Conservation (phyloP, 164 flowering plant genomes). For the Stephania japonica region DNA sequence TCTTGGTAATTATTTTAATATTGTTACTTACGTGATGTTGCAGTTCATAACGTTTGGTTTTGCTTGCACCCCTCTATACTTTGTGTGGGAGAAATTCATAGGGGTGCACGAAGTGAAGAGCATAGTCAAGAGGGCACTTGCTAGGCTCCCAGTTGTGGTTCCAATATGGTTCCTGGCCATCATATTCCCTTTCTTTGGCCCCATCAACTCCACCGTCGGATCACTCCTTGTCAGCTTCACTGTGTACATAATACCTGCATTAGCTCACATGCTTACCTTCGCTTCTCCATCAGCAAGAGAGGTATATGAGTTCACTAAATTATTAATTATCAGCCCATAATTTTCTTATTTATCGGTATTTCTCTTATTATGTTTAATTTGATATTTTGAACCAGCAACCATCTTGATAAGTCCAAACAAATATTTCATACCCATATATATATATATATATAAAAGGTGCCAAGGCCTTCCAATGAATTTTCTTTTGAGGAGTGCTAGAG, state of each 20-base stretch:
- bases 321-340: no score
- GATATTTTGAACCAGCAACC: no score
- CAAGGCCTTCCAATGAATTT: background rate
- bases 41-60: slow-evolving; percentile 84
- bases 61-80: slow-evolving; percentile 77
- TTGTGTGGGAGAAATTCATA: slow-evolving; percentile 76
- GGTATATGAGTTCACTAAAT: no score
- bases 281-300: slow-evolving; percentile 28
- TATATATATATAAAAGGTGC: no score
- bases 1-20: background rate
- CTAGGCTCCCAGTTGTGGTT: slow-evolving; percentile 67
- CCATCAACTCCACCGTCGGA: slow-evolving; percentile 33
- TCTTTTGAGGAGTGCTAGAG: background rate
- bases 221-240: slow-evolving; percentile 34
- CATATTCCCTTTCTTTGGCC: slow-evolving; percentile 32
- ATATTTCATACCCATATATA: no score
- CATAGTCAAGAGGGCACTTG: slow-evolving; percentile 44
- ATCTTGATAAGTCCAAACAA: no score
- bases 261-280: slow-evolving; percentile 30
- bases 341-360: no score
- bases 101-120: slow-evolving; percentile 72
- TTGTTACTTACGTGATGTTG: slow-evolving; percentile 8
- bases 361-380: no score
- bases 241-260: slow-evolving; percentile 29
- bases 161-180: slow-evolving; percentile 41